Percentiles rank a stretch among this genome's conserved stretches.
These are phyloP conservation scores for Globisporangium spiculum DNA, from an alignment of 352 stramenopile genomes.

Conservation along the genomic window DNA sequence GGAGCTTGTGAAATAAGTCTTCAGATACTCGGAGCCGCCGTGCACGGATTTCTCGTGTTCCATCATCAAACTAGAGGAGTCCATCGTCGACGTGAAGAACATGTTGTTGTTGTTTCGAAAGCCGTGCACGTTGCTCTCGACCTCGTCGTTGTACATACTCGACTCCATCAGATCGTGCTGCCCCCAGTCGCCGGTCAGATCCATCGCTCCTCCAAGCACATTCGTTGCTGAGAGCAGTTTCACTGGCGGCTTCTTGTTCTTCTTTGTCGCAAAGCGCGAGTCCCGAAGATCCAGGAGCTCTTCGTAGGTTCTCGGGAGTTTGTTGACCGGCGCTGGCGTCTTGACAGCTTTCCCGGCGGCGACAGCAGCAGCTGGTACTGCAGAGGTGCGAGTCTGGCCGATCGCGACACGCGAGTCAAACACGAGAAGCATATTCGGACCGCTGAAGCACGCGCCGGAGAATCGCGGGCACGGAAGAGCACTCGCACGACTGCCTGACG, in stretches of 20 bases:
- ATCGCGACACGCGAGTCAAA: slow-evolving; percentile 85
- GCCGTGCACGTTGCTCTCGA: slow-evolving; percentile 17
- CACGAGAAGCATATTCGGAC: slow-evolving; percentile 79
- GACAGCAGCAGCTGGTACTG: slow-evolving; percentile 38
- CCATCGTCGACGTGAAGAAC: slow-evolving; percentile 37
- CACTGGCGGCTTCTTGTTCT: slow-evolving; percentile 68
- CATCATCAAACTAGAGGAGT: slow-evolving; percentile 15
- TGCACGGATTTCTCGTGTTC: slow-evolving; percentile 58
- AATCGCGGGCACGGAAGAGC: slow-evolving; percentile 73
- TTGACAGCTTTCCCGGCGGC: slow-evolving; percentile 56
- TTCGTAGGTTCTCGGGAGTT: slow-evolving; percentile 72
- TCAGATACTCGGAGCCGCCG: slow-evolving; percentile 68
- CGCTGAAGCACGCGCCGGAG: slow-evolving; percentile 78
- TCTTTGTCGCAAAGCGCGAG: slow-evolving; percentile 74
- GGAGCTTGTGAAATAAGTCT: slow-evolving; percentile 62
- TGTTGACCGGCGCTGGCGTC: slow-evolving; percentile 29
- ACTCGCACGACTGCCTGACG: slow-evolving; percentile 18
- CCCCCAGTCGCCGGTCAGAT: slow-evolving; percentile 54
- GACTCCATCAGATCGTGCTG: slow-evolving; percentile 23
- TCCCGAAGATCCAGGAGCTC: slow-evolving; percentile 72
- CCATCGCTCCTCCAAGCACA: slow-evolving; percentile 50
- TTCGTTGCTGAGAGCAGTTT: slow-evolving; percentile 46
- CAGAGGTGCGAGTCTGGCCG: slow-evolving; percentile 52
- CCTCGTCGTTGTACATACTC: slow-evolving; percentile 31
- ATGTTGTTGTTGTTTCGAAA: slow-evolving; percentile 22